A percentile compares a stretch with the other conserved stretches of the same genome.
Conservation (phyloP, 441 rosid species). For the Capsella rubella region DNA sequence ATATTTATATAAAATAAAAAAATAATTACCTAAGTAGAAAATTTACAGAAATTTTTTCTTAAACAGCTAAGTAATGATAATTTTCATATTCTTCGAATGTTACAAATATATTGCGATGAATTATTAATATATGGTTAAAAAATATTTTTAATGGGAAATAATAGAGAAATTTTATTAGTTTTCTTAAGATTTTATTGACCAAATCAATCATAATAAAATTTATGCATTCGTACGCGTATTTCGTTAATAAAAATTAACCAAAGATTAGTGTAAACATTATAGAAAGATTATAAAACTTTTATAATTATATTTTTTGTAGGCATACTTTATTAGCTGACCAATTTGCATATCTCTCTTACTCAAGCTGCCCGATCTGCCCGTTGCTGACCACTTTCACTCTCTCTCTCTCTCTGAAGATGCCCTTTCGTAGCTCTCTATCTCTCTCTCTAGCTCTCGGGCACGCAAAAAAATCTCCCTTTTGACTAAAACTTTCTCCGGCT, state of each 20-base stretch:
- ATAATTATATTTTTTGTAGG: not conserved
- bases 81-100: not conserved
- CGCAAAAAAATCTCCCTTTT: conserved; percentile 36
- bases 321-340: conserved; percentile 26
- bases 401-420: conserved; percentile 38
- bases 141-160: not conserved
- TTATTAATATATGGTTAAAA: not conserved
- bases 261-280: not conserved
- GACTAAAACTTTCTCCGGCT: conserved; percentile 42
- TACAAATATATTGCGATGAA: not conserved
- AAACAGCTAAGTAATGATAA: not conserved
- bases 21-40: not conserved
- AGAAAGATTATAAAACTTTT: not conserved
- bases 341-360: conserved; percentile 7
- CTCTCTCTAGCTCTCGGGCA: conserved; percentile 19
- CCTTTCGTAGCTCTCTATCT: conserved; percentile 32
- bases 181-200: not conserved
- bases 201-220: not conserved
- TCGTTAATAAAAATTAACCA: not conserved
- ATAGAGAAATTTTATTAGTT: not conserved
- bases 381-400: conserved; percentile 45
- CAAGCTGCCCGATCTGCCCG: conserved; percentile 44
- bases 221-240: not conserved
- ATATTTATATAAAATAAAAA: not conserved
- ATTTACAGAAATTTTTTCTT: not conserved